A percentile compares a stretch with the other conserved stretches of the same genome.
Conservation (phyloP, 2,329 filamentous ascomycete species). For the Cercospora janseana region DNA sequence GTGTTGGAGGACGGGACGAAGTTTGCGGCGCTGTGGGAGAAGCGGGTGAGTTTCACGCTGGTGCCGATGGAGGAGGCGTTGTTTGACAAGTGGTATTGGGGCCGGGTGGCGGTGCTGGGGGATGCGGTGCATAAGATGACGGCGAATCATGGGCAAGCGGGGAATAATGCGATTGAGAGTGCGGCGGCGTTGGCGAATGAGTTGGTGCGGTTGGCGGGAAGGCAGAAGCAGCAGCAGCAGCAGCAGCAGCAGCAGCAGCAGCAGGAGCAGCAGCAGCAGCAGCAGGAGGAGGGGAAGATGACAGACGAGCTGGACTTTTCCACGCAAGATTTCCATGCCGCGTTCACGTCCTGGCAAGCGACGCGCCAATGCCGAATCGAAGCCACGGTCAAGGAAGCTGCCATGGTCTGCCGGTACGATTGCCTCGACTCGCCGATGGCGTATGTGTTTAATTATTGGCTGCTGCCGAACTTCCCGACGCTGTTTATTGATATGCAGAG, state of each 20-base stretch:
- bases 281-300: too few species aligned
- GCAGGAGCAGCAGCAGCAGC: too few species aligned
- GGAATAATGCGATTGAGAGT: constrained; percentile 30
- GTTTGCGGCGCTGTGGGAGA: constrained; percentile 38
- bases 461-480: constrained; percentile 14
- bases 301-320: neutral
- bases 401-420: constrained; percentile 25
- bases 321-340: constrained; percentile 1
- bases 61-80: constrained; percentile 30
- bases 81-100: constrained; percentile 30
- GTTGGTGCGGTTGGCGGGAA: neutral
- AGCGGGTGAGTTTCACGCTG: constrained; percentile 33
- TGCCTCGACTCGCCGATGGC: constrained; percentile 18
- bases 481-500: constrained; percentile 17
- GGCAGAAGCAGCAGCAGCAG: too few species aligned
- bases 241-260: too few species aligned
- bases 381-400: constrained; percentile 21
- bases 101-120: constrained; percentile 30
- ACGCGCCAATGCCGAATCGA: constrained; percentile 23
- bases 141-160: constrained; percentile 26
- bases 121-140: constrained; percentile 34
- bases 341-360: constrained; percentile 20
- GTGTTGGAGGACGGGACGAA: constrained; percentile 37
- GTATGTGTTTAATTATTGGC: constrained; percentile 16
- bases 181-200: constrained; percentile 30